Evolutionary conservation across 129 eudicot species (phyloP).

Genomic region (Centrapalus pauciflorus): DNA sequence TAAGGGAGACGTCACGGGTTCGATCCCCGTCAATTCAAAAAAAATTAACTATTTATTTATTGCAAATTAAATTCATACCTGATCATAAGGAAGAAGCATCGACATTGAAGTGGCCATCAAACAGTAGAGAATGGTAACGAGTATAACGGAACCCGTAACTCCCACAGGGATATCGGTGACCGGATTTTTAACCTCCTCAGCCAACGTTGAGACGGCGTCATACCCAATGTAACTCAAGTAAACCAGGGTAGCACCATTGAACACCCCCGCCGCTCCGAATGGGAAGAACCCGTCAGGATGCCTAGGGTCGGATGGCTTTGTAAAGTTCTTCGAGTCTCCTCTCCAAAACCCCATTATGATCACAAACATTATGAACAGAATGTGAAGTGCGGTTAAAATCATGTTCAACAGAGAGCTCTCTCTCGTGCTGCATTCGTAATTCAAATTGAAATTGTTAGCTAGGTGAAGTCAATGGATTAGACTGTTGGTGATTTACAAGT

Average conservation of each 20-base stretch:
- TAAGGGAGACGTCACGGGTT: no score
- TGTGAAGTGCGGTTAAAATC: slow-evolving; percentile 65
- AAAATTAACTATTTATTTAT: not conserved
- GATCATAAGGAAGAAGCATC: slow-evolving; percentile 42
- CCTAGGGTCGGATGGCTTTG: slow-evolving; percentile 54
- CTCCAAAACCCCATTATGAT: slow-evolving; percentile 77
- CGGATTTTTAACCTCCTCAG: slow-evolving; percentile 54
- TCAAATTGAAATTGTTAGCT: not conserved
- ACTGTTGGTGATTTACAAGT: not conserved
- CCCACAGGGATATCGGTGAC: slow-evolving; percentile 47
- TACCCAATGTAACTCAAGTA: slow-evolving; percentile 93
- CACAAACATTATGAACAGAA: slow-evolving; percentile 65
- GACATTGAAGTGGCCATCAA: slow-evolving; percentile 41
- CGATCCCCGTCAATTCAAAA: no score
- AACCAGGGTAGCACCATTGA: slow-evolving; percentile 90
- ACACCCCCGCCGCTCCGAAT: slow-evolving; percentile 77
- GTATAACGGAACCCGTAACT: slow-evolving; percentile 27
- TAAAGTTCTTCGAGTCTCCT: slow-evolving; percentile 69
- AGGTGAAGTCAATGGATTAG: not conserved
- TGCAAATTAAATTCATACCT: slow-evolving; percentile 37
- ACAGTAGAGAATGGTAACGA: slow-evolving; percentile 30
- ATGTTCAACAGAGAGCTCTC: slow-evolving; percentile 83
- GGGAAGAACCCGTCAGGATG: slow-evolving; percentile 72
- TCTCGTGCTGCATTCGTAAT: slow-evolving; percentile 57
- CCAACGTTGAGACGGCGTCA: slow-evolving; percentile 63